Conservation (phyloP, 2,329 filamentous ascomycete genomes). For the Talaromyces islandicus region DNA sequence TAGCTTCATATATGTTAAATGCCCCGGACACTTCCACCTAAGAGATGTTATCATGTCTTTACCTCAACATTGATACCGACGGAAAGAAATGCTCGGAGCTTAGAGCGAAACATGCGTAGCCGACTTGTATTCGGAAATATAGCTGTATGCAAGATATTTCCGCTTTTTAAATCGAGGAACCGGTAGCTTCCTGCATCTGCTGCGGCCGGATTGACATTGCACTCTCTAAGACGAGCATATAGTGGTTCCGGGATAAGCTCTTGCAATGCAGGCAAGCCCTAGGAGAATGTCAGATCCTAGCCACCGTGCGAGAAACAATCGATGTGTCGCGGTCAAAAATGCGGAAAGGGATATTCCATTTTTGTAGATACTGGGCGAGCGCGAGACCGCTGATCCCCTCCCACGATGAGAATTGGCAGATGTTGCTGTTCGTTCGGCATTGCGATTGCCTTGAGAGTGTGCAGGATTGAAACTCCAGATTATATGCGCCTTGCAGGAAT, state of each 20-base stretch:
- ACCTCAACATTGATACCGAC: slow-evolving; percentile 45
- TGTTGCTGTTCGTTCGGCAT: background rate
- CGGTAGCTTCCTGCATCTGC: slow-evolving; percentile 46
- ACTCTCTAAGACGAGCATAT: slow-evolving; percentile 40
- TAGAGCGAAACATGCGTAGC: slow-evolving; percentile 44
- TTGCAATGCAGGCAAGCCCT: slow-evolving; percentile 51
- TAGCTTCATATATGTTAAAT: background rate
- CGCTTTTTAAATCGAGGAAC: slow-evolving; percentile 52
- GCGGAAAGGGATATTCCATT: slow-evolving; percentile 26
- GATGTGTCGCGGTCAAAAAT: slow-evolving; percentile 40
- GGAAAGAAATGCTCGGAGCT: slow-evolving; percentile 42
- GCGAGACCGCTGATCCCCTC: slow-evolving; percentile 40
- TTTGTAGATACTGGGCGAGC: slow-evolving; percentile 34
- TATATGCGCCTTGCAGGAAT: background rate
- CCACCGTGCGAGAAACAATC: slow-evolving; percentile 46
- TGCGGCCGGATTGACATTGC: slow-evolving; percentile 50
- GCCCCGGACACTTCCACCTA: background rate
- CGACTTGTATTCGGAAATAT: slow-evolving; percentile 38
- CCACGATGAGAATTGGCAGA: slow-evolving; percentile 36
- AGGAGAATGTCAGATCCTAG: slow-evolving; percentile 61
- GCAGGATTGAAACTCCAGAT: background rate
- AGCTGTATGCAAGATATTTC: slow-evolving; percentile 38
- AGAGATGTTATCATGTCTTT: background rate
- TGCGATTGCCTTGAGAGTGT: background rate
- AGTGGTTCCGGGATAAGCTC: slow-evolving; percentile 47